Evolutionary conservation across 352 stramenopile genomes (phyloP).

Genomic region (Phytophthora cactorum): DNA sequence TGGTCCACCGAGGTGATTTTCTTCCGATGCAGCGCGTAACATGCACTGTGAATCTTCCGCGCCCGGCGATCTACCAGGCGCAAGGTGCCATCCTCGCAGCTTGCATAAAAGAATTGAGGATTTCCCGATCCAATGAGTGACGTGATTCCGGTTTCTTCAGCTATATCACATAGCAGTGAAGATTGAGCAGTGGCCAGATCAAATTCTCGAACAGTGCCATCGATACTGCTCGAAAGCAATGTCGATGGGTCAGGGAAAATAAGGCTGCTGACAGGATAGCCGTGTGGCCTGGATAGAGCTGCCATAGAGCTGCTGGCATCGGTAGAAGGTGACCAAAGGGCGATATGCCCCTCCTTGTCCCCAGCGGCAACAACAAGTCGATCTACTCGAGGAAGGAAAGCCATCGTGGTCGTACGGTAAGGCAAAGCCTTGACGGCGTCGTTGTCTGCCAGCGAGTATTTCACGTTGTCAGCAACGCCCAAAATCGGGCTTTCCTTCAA

Average conservation of each 20-base stretch:
- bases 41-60: conserved; percentile 10
- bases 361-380: conserved; percentile 62
- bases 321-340: conserved; percentile 19
- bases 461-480: conserved; percentile 23
- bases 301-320: neutral
- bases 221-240: conserved; percentile 68
- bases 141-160: conserved; percentile 47
- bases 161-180: conserved; percentile 46
- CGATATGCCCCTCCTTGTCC: conserved; percentile 73
- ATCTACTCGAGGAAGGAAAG: conserved; percentile 68
- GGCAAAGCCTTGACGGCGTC: conserved; percentile 67
- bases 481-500: conserved; percentile 19
- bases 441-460: conserved; percentile 45
- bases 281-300: conserved; percentile 61
- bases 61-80: conserved; percentile 53
- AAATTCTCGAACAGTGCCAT: conserved; percentile 64
- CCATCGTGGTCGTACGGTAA: conserved; percentile 62
- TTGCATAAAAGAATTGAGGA: conserved; percentile 44
- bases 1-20: conserved; percentile 78
- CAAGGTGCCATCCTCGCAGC: conserved; percentile 58
- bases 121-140: conserved; percentile 41
- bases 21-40: conserved; percentile 59
- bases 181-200: conserved; percentile 51
- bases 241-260: conserved; percentile 57
- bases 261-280: conserved; percentile 52